phyloP scores from a whole-genome alignment of 1,284 basidiomycete species.

The Ganoderma resinaceum region DNA sequence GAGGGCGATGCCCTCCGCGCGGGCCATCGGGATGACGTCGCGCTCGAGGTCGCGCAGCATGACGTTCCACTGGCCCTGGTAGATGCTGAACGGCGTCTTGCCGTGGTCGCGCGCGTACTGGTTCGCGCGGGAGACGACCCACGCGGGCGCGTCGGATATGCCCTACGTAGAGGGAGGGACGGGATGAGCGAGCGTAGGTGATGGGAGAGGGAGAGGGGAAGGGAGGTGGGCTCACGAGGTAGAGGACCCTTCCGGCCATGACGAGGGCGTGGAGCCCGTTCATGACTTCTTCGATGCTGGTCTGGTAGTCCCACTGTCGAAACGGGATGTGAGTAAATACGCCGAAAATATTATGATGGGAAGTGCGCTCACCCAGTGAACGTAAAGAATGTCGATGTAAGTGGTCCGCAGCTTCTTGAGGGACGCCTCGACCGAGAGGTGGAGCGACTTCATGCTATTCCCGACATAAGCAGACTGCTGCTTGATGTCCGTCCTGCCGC shows the following conservation, averaged over 20 bases:
- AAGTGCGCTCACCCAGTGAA: slow-evolving; percentile 12
- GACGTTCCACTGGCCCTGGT: slow-evolving; percentile 62
- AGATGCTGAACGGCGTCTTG: slow-evolving; percentile 60
- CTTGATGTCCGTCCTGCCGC: slow-evolving; percentile 15
- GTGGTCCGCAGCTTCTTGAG: slow-evolving; percentile 63
- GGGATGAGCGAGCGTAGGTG: too few relatives aligned
- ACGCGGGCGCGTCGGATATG: slow-evolving; percentile 56
- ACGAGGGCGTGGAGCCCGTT: slow-evolving; percentile 52
- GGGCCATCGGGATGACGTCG: slow-evolving; percentile 65
- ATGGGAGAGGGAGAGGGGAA: too few relatives aligned
- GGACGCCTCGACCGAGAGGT: slow-evolving; percentile 50
- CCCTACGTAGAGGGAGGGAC: slow-evolving; percentile 29
- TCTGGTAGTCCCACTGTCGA: slow-evolving; percentile 47
- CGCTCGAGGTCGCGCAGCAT: slow-evolving; percentile 58
- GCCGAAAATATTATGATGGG: too few relatives aligned
- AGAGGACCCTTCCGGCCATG: slow-evolving; percentile 50
- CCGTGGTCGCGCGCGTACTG: slow-evolving; percentile 55
- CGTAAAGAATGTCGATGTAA: slow-evolving; percentile 52
- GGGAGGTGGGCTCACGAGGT: slow-evolving; percentile 35
- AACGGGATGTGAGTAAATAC: background rate
- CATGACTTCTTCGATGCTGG: slow-evolving; percentile 54
- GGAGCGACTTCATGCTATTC: slow-evolving; percentile 53
- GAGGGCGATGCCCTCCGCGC: too few relatives aligned
- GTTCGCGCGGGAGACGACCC: slow-evolving; percentile 60
- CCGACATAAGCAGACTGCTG: slow-evolving; percentile 43